These are phyloP conservation scores for Psilocybe cubensis DNA, from an alignment of 768 basidiomycete species.

Conservation along the genomic window DNA sequence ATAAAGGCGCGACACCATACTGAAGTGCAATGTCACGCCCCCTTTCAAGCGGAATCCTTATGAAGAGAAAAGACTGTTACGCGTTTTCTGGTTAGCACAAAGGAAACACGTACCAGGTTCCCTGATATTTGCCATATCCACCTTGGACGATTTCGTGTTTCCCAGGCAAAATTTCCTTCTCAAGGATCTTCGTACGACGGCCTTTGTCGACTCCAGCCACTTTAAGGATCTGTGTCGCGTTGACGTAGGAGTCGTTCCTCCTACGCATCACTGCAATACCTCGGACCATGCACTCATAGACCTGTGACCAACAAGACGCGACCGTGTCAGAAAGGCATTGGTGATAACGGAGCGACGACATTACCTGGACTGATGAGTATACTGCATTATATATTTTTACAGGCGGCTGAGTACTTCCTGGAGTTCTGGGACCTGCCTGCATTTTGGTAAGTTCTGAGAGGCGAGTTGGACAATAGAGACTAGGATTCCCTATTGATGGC, in stretches of 20 bases:
- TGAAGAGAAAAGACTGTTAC: conserved; percentile 9
- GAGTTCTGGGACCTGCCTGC: conserved; percentile 49
- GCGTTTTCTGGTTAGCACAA: conserved; percentile 12
- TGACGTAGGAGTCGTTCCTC: conserved; percentile 92
- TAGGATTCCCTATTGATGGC: conserved; percentile 23
- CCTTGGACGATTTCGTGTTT: conserved; percentile 99
- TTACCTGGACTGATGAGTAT: conserved; percentile 85
- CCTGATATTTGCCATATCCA: conserved; percentile 99
- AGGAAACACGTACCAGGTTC: conserved; percentile 78
- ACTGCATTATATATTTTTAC: conserved; percentile 95
- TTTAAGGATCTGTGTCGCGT: conserved; percentile 99
- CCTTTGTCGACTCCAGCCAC: conserved; percentile 99
- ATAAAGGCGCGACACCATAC: conserved; percentile 87
- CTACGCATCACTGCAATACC: conserved; percentile 99
- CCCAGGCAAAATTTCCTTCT: conserved; percentile 95
- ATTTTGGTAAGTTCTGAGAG: conserved; percentile 34
- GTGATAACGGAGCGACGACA: conserved; percentile 1
- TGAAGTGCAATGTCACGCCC: conserved; percentile 92
- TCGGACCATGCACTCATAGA: conserved; percentile 97
- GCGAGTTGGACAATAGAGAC: conserved; percentile 30
- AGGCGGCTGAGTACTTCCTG: conserved; percentile 50
- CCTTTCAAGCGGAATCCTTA: conserved; percentile 94
- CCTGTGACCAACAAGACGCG: conserved; percentile 54
- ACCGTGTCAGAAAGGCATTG: conserved; percentile 34
- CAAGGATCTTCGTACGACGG: conserved; percentile 91